Evolutionary conservation across 495 filamentous ascomycete genomes (phyloP).

Genomic region (Rostrohypoxylon terebratum): DNA sequence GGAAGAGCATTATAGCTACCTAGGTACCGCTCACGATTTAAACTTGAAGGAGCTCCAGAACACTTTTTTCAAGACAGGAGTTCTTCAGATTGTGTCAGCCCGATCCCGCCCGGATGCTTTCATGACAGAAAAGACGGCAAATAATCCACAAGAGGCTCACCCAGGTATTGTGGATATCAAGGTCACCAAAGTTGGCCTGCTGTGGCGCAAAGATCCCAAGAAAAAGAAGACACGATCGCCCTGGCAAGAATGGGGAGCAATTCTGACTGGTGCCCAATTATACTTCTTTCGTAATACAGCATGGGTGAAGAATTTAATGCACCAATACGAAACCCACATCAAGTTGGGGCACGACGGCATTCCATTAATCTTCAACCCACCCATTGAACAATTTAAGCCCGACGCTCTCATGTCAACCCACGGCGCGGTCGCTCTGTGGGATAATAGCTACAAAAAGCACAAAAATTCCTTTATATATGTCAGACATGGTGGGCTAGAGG

Average conservation of each 20-base stretch:
- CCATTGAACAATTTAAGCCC: constrained; percentile 89
- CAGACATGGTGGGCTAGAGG: constrained; percentile 87
- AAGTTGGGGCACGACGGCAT: constrained; percentile 72
- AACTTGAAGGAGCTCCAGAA: constrained; percentile 83
- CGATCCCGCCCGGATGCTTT: constrained; percentile 95
- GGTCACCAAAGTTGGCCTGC: constrained; percentile 91
- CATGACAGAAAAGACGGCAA: constrained; percentile 83
- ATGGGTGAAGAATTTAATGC: constrained; percentile 92
- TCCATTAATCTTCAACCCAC: constrained; percentile 88
- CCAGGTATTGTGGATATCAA: constrained; percentile 97
- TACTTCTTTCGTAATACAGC: constrained; percentile 94
- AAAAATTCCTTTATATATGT: constrained; percentile 95
- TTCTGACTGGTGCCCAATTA: constrained; percentile 92
- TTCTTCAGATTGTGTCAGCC: constrained; percentile 93
- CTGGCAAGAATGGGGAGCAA: constrained; percentile 98
- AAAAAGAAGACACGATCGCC: constrained; percentile 95
- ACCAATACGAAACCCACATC: constrained; percentile 83
- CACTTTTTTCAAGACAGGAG: constrained; percentile 88
- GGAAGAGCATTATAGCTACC: constrained; percentile 91
- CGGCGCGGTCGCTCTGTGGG: constrained; percentile 87
- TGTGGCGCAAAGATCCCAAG: constrained; percentile 96
- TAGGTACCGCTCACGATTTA: constrained; percentile 76
- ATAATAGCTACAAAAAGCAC: constrained; percentile 91
- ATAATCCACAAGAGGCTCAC: constrained; percentile 87
- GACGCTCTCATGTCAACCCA: constrained; percentile 92